Percentiles rank a stretch among this genome's conserved stretches.
Evolutionary conservation across 2,329 filamentous ascomycete genomes (phyloP).

Genomic region (Biscogniauxia sp.): DNA sequence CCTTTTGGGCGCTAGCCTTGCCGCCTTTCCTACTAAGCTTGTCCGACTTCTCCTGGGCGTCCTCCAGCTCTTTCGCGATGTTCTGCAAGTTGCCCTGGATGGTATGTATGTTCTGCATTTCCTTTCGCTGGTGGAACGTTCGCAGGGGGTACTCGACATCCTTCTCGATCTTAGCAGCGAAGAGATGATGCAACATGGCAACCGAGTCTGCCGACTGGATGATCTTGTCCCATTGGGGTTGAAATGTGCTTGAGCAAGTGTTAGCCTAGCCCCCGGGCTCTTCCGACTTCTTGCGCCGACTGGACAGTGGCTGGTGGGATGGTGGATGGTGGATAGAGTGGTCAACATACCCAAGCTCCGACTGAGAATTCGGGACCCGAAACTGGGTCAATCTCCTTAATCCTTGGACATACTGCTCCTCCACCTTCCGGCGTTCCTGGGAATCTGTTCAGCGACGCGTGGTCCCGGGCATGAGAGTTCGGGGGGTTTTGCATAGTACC

Average conservation of each 20-base stretch:
- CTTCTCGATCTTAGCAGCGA: conserved; percentile 78
- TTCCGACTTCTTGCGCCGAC: conserved; percentile 4
- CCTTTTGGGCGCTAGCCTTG: conserved; percentile 73
- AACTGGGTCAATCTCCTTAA: conserved; percentile 77
- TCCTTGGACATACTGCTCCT: conserved; percentile 83
- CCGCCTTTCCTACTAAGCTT: conserved; percentile 78
- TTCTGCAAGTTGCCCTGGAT: conserved; percentile 77
- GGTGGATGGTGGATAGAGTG: neutral
- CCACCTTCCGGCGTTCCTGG: conserved; percentile 88
- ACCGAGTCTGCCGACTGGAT: conserved; percentile 75
- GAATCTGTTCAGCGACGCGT: conserved; percentile 9
- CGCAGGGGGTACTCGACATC: conserved; percentile 86
- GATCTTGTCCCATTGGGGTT: conserved; percentile 86
- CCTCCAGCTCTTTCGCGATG: conserved; percentile 82
- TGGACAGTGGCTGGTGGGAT: too few relatives aligned
- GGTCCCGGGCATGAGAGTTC: neutral
- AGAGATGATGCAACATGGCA: conserved; percentile 77
- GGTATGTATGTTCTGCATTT: conserved; percentile 76
- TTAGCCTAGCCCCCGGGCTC: conserved; percentile 11
- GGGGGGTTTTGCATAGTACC: conserved; percentile 51
- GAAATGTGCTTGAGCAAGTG: conserved; percentile 69
- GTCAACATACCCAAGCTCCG: conserved; percentile 77
- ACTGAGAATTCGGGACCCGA: conserved; percentile 69
- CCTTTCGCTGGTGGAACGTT: conserved; percentile 69
- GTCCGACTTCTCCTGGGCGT: conserved; percentile 79